These are phyloP conservation scores for Curvularia lunata DNA, from an alignment of 2,329 filamentous ascomycete species.

Conservation along the genomic window DNA sequence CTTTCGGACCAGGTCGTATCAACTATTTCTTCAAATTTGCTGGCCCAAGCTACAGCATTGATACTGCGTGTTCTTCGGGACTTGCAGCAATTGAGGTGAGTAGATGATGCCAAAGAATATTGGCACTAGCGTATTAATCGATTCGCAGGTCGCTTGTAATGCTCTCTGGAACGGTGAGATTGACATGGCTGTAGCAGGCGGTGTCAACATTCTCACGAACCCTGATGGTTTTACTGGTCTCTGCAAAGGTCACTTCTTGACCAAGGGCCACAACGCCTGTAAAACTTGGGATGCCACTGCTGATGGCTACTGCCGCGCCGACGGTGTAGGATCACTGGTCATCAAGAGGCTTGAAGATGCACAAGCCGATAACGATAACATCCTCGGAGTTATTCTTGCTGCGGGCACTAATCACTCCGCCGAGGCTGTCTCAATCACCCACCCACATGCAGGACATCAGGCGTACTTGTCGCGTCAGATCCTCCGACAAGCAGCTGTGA, in stretches of 20 bases:
- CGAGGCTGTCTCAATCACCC: constrained; percentile 42
- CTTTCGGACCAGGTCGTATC: constrained; percentile 60
- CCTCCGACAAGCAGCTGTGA: constrained; percentile 43
- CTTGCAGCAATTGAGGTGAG: constrained; percentile 32
- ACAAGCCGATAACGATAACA: constrained; percentile 38
- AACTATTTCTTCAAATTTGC: constrained; percentile 48
- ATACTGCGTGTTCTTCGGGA: constrained; percentile 49
- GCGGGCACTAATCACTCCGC: constrained; percentile 44
- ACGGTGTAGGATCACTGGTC: constrained; percentile 39
- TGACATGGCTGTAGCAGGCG: constrained; percentile 37
- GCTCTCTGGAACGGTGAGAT: constrained; percentile 38
- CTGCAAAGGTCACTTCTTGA: constrained; percentile 33
- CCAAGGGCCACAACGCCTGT: constrained; percentile 32
- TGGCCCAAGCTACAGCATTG: constrained; percentile 52
- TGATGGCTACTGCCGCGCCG: constrained; percentile 43
- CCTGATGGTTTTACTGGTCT: constrained; percentile 42
- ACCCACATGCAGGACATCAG: constrained; percentile 35
- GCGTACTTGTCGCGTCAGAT: constrained; percentile 23
- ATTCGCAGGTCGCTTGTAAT: constrained; percentile 30
- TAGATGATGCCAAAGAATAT: background rate
- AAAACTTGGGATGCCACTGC: constrained; percentile 43
- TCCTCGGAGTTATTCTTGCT: constrained; percentile 41
- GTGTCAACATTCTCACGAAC: constrained; percentile 34
- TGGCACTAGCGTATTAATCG: background rate
- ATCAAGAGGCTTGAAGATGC: constrained; percentile 47